Evolutionary conservation across 371 early-diverging fungal species (phyloP), one percentile per base, ranked within the genome.

Genomic region (Lichtheimia hyalospora): DNA sequence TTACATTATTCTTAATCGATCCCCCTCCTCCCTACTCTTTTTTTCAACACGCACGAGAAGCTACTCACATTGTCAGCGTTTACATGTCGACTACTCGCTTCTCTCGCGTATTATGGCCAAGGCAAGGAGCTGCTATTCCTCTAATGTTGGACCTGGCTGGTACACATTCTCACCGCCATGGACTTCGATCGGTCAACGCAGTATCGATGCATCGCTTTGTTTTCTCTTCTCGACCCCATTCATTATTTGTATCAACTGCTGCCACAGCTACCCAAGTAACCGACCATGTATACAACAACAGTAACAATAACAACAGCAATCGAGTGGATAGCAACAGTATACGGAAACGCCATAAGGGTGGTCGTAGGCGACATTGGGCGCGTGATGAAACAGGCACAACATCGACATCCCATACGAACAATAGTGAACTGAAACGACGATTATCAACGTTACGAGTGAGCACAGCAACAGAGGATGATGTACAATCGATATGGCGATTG

Each of bases 71-170:
- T 34, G 34, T 6, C 34, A 34, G 34, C 34, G 34, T 34, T 34
- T 34, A 34, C 34, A 34, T 34, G 34, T 34, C 34, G 34, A 27
- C 52, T 3, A 51, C 15, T 41, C 56, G 34, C 21, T 20, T 56
- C 18, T 42, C 56, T 40, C 56, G 56, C 44, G 24, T 56, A 12
- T 24, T 56, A 43, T 56, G 56, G 56, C 56, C 27, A 23, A 44
- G 44, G 12, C 44, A 56, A 20, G 52, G 23, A 21, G 15, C 25
- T 15, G 15, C 44, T 5, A 23, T 56, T 8, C 14, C 56, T 41
- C 20, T 42, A 20, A 23, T 43, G 8, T 44, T 43, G 13, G 48
- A 48, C 48, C 21, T 48, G 34, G 34, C 34, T 34, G 34, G 34
- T 34, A 34, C 34, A 6, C 34, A 34, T 34, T 34, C 34, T 0